Conservation (phyloP, 2,329 filamentous ascomycete species). For the Phialemoniopsis sp. region DNA sequence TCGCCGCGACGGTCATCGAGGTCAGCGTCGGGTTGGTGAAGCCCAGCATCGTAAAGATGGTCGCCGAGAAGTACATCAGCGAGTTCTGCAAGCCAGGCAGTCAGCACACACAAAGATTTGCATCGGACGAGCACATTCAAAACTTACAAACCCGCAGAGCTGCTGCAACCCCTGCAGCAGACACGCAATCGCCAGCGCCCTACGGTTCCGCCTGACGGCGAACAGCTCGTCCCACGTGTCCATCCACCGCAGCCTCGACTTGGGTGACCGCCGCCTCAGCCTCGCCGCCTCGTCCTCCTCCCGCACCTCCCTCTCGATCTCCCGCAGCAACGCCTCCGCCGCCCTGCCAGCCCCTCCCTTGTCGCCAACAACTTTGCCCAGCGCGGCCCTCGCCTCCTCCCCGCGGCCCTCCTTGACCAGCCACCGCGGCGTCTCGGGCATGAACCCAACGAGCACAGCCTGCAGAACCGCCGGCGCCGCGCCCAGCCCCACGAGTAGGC, state of each 20-base stretch:
- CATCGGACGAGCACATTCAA: not conserved
- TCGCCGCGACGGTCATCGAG: slow-evolving; percentile 72
- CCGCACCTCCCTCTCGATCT: slow-evolving; percentile 71
- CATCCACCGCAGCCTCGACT: slow-evolving; percentile 21
- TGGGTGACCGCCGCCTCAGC: slow-evolving; percentile 27
- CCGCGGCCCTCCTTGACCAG: slow-evolving; percentile 66
- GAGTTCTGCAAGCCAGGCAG: slow-evolving; percentile 57
- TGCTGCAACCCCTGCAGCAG: slow-evolving; percentile 85
- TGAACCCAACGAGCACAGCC: slow-evolving; percentile 59
- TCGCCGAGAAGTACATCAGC: slow-evolving; percentile 87
- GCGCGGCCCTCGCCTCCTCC: slow-evolving; percentile 58
- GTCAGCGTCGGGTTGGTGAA: slow-evolving; percentile 78
- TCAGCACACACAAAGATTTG: not conserved
- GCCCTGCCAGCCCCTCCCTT: slow-evolving; percentile 23
- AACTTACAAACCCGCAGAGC: slow-evolving; percentile 72
- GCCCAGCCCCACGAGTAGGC: slow-evolving; percentile 88
- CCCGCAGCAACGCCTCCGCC: slow-evolving; percentile 58
- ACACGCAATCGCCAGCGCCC: slow-evolving; percentile 80
- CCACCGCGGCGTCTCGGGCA: slow-evolving; percentile 90
- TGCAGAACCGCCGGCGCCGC: slow-evolving; percentile 73
- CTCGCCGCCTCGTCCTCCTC: slow-evolving; percentile 58
- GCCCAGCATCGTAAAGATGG: slow-evolving; percentile 73
- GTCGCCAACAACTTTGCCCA: slow-evolving; percentile 42
- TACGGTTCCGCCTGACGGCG: slow-evolving; percentile 57
- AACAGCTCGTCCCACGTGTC: slow-evolving; percentile 51